Evolutionary conservation across 441 rosid species (phyloP).

Genomic region (Eruca vesicaria): DNA sequence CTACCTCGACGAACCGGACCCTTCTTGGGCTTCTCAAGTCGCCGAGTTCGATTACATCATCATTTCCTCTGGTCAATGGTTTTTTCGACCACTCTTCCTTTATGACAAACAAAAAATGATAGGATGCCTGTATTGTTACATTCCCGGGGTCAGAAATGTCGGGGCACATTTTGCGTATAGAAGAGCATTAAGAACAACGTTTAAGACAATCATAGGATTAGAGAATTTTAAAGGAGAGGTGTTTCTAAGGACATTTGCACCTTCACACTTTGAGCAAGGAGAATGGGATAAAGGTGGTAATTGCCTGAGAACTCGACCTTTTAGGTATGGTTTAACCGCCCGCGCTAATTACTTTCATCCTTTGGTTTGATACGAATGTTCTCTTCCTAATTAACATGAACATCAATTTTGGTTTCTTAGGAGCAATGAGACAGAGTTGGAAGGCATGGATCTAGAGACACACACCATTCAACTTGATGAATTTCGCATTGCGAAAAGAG

Average conservation of each 20-base stretch:
- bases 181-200: constrained; percentile 62
- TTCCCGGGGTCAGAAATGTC: constrained; percentile 36
- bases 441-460: constrained; percentile 48
- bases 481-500: constrained; percentile 46
- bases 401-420: background rate
- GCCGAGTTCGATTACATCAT: constrained; percentile 45
- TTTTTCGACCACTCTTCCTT: constrained; percentile 46
- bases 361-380: background rate
- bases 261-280: constrained; percentile 70
- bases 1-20: constrained; percentile 48
- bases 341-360: background rate
- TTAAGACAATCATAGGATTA: constrained; percentile 42
- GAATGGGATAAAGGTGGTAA: constrained; percentile 68
- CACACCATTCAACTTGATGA: constrained; percentile 65
- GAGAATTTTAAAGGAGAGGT: constrained; percentile 47
- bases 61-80: constrained; percentile 37
- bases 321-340: background rate
- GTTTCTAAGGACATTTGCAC: constrained; percentile 69
- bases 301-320: constrained; percentile 60
- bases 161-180: constrained; percentile 54
- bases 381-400: background rate
- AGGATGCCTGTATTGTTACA: constrained; percentile 48
- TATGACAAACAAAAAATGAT: constrained; percentile 36
- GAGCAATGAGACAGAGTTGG: constrained; percentile 43
- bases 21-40: constrained; percentile 46